These are phyloP conservation scores for Mucuna pruriens DNA, from an alignment of 306 rosid genomes.

Conservation along the genomic window DNA sequence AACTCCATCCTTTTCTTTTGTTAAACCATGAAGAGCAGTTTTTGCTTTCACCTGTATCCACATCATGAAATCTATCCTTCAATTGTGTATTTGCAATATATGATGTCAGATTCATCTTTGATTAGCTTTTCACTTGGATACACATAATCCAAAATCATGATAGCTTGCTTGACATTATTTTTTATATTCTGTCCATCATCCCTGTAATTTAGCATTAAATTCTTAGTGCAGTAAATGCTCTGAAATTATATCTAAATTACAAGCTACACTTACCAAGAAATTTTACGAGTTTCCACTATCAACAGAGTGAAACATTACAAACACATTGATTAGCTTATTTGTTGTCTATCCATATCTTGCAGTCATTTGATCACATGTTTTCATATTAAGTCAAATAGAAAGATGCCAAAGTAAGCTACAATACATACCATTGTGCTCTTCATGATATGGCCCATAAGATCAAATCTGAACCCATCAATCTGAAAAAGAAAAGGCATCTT, in stretches of 20 bases:
- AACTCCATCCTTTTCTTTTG: conserved; percentile 71
- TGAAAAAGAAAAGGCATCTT: conserved; percentile 44
- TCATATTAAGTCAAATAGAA: conserved; percentile 2
- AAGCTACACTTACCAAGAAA: conserved; percentile 2
- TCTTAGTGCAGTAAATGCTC: neutral
- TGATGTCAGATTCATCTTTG: conserved; percentile 14
- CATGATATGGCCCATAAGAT: conserved; percentile 98
- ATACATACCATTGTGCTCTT: conserved; percentile 85
- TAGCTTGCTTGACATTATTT: conserved; percentile 4
- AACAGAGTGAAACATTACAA: conserved; percentile 15
- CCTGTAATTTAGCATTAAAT: conserved; percentile 13
- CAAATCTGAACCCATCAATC: conserved; percentile 99
- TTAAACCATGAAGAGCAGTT: conserved; percentile 59
- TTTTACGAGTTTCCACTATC: neutral
- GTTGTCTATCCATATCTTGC: conserved; percentile 11
- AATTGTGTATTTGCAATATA: conserved; percentile 18
- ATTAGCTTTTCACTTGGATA: conserved; percentile 13
- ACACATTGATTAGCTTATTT: neutral
- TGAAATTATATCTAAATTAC: conserved; percentile 11
- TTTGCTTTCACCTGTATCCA: conserved; percentile 74
- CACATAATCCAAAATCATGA: conserved; percentile 23
- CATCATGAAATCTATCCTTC: conserved; percentile 38
- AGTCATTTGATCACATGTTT: conserved; percentile 12
- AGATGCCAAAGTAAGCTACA: conserved; percentile 36
- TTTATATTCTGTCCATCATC: conserved; percentile 3